Conservation (phyloP, 2,329 filamentous ascomycete genomes). For the Penicillium palitans region DNA sequence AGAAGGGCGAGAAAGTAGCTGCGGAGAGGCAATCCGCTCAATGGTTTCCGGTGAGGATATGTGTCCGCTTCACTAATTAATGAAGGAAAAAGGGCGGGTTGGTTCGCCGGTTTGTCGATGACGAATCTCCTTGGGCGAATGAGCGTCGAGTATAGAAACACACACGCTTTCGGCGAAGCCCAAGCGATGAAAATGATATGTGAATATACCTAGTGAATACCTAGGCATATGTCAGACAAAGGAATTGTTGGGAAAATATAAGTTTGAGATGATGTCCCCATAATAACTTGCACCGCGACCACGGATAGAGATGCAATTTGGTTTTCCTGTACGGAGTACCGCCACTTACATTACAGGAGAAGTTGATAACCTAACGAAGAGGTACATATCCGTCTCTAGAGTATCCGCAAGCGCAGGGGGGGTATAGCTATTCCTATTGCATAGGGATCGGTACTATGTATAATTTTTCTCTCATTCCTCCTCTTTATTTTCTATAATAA, state of each 20-base stretch:
- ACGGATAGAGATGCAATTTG: not conserved
- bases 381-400: too few relatives aligned
- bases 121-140: conserved; percentile 35
- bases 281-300: not conserved
- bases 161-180: conserved; percentile 11
- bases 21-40: conserved; percentile 1
- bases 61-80: conserved; percentile 3
- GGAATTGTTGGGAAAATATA: not conserved
- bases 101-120: conserved; percentile 23
- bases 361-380: not conserved
- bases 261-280: not conserved
- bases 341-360: conserved; percentile 6
- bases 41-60: conserved; percentile 7
- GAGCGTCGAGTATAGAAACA: conserved; percentile 25
- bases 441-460: not conserved
- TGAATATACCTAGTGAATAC: not conserved
- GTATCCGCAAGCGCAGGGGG: not conserved
- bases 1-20: conserved; percentile 1
- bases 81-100: conserved; percentile 5
- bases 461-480: not conserved
- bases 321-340: not conserved
- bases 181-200: not conserved
- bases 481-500: not conserved
- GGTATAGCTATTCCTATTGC: not conserved
- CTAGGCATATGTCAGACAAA: not conserved